A percentile compares a stretch with the other conserved stretches of the same genome.
These are phyloP conservation scores for Colletotrichum tofieldiae DNA, from an alignment of 2,329 filamentous ascomycete genomes.

Conservation along the genomic window DNA sequence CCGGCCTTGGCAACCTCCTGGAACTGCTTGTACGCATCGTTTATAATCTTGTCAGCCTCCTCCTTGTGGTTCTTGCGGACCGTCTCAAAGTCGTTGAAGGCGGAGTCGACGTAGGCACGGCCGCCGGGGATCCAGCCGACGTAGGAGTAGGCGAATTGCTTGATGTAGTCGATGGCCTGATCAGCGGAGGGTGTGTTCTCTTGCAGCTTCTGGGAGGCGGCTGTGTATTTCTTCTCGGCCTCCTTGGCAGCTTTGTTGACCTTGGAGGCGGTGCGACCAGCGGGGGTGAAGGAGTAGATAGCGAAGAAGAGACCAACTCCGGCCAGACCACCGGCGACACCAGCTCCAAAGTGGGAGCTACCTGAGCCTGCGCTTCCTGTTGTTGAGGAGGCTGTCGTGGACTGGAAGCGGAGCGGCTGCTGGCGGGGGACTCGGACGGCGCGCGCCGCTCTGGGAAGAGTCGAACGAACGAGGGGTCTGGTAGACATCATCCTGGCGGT, in stretches of 20 bases:
- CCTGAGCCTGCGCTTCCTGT: constrained; percentile 43
- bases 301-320: constrained; percentile 61
- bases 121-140: constrained; percentile 81
- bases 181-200: constrained; percentile 76
- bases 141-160: constrained; percentile 77
- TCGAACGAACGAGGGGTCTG: constrained; percentile 50
- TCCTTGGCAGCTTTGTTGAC: constrained; percentile 67
- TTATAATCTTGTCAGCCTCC: constrained; percentile 79
- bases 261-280: constrained; percentile 58
- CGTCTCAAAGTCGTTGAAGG: constrained; percentile 80
- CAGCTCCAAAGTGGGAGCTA: constrained; percentile 56
- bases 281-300: constrained; percentile 61
- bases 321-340: constrained; percentile 61
- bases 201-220: constrained; percentile 73
- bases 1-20: constrained; percentile 73
- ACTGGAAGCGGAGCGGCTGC: constrained; percentile 58
- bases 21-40: constrained; percentile 78
- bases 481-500: constrained; percentile 50
- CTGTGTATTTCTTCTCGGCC: constrained; percentile 73
- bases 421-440: constrained; percentile 47
- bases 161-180: constrained; percentile 77
- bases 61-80: constrained; percentile 77
- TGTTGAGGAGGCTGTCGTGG: constrained; percentile 52
- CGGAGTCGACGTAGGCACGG: constrained; percentile 76
- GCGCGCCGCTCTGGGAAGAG: constrained; percentile 49